Evolutionary conservation across 306 rosid genomes (phyloP).

Genomic region (Mimosa bimucronata): DNA sequence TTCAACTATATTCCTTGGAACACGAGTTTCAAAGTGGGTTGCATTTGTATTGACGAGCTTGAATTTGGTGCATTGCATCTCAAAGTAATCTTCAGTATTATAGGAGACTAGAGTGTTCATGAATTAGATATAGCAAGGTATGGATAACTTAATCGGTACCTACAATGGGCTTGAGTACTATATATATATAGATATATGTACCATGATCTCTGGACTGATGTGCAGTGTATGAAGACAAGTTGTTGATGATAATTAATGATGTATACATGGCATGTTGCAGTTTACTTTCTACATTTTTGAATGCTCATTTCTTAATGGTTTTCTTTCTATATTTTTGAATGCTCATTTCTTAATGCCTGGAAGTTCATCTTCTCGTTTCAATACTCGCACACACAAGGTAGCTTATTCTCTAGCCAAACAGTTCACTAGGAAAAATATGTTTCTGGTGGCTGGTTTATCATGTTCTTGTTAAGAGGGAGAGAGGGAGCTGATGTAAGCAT

Average conservation of each 20-base stretch:
- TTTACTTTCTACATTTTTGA: background rate
- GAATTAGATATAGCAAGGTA: background rate
- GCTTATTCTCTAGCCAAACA: background rate
- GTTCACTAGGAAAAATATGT: background rate
- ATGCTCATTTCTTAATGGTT: too few relatives aligned
- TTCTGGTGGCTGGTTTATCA: background rate
- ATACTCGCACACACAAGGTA: background rate
- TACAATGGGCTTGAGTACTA: background rate
- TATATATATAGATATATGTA: too few relatives aligned
- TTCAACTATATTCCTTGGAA: conserved; percentile 14
- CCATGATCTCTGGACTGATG: background rate
- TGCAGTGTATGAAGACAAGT: background rate
- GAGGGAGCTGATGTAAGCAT: background rate
- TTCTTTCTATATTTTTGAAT: background rate
- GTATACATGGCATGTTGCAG: background rate
- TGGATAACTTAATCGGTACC: too few relatives aligned
- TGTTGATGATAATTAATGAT: background rate
- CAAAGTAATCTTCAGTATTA: background rate
- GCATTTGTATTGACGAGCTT: conserved; percentile 22
- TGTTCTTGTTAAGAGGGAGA: background rate
- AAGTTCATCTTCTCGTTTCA: background rate
- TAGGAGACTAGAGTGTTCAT: background rate
- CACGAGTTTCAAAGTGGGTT: conserved; percentile 7
- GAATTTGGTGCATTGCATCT: background rate
- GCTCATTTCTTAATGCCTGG: background rate